phyloP scores from a whole-genome alignment of 192 early-diverging fungal species.

The Chytriomyces sp. region DNA sequence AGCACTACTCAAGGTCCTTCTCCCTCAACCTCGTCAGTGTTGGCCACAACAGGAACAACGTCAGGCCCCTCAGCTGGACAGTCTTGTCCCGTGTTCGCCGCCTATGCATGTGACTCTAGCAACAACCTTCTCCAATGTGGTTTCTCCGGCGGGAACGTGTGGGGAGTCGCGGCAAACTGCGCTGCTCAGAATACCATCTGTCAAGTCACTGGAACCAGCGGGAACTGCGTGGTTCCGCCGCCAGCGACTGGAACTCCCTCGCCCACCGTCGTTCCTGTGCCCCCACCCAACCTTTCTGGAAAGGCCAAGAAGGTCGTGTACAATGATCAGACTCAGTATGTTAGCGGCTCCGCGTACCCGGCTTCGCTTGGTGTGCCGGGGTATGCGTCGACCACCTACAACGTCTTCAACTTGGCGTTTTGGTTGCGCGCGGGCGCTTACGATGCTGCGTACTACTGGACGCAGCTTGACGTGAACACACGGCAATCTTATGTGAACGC shows the following conservation, averaged over 20 bases:
- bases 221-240: constrained; percentile 3
- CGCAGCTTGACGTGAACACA: constrained; percentile 33
- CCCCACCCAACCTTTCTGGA: neutral
- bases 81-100: neutral
- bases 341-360: constrained; percentile 9
- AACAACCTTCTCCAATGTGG: neutral
- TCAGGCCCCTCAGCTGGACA: neutral
- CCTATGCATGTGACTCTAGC: neutral
- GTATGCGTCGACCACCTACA: constrained; percentile 31
- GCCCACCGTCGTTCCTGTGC: neutral
- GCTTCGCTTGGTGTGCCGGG: constrained; percentile 36
- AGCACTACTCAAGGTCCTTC: neutral
- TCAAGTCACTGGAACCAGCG: neutral
- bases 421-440: constrained; percentile 33
- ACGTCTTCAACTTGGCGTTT: constrained; percentile 44
- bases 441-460: constrained; percentile 41
- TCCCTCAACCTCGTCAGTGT: too few relatives aligned
- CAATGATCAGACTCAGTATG: constrained; percentile 37
- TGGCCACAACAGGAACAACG: neutral
- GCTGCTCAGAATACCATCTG: neutral
- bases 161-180: neutral
- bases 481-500: constrained; percentile 27
- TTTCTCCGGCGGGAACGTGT: neutral
- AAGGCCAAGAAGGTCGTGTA: constrained; percentile 39
- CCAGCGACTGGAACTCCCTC: neutral